Evolutionary conservation across 768 basidiomycete species (phyloP).

Genomic region (Suillus alpinus): DNA sequence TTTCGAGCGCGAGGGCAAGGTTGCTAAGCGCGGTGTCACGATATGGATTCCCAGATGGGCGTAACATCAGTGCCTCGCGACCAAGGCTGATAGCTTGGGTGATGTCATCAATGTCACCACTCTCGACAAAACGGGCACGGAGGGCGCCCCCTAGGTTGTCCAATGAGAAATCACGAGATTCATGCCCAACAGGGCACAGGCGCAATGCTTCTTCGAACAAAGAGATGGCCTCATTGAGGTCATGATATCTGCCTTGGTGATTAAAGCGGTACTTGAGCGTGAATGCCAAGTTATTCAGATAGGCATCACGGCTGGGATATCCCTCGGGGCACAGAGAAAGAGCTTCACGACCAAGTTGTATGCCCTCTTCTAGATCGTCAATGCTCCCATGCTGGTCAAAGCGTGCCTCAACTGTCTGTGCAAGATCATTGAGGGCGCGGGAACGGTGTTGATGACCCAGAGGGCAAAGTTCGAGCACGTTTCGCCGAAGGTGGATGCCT

Average conservation of each 20-base stretch:
- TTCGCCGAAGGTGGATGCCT: background rate
- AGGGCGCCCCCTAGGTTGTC: constrained; percentile 17
- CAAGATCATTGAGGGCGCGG: background rate
- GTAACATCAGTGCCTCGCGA: constrained; percentile 8
- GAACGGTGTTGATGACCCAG: background rate
- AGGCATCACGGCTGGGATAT: constrained; percentile 1
- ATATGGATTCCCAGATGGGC: constrained; percentile 6
- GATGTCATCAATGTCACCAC: constrained; percentile 13
- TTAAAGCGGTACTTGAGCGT: constrained; percentile 9
- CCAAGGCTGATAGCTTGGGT: constrained; percentile 6
- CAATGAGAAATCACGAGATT: constrained; percentile 5
- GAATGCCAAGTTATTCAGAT: constrained; percentile 10
- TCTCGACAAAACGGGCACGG: constrained; percentile 10
- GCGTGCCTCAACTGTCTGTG: background rate
- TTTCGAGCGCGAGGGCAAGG: constrained; percentile 12
- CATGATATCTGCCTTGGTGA: constrained; percentile 2
- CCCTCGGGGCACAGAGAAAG: constrained; percentile 10
- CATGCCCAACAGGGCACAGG: background rate
- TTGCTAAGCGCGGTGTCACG: constrained; percentile 6
- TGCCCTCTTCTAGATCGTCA: constrained; percentile 9
- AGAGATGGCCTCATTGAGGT: background rate
- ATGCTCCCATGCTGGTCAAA: background rate
- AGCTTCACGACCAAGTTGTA: constrained; percentile 1
- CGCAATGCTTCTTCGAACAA: background rate
- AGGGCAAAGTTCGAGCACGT: background rate